Base-by-base conservation (phyloP, 768 basidiomycete species). In the Stropharia rugosoannulata region DNA sequence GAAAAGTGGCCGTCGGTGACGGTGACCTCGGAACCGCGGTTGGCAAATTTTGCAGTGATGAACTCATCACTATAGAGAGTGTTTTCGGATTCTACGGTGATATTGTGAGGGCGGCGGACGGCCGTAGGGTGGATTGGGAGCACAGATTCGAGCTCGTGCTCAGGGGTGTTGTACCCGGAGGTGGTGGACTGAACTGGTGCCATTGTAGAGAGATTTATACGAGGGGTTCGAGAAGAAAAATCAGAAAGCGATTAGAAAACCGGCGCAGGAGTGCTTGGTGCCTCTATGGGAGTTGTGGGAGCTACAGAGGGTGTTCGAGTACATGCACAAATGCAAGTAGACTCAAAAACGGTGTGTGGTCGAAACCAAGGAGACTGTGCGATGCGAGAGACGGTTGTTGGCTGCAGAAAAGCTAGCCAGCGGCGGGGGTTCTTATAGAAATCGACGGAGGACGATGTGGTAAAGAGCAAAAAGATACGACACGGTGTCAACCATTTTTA, bases 221-320 rank as follows among this genome's bases (percentile, higher is more conserved):
- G 60, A 66, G 66, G 19, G 51, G 60, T 65, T 66, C 63, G 59
- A 63, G 43, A 62, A 56, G 61, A 56, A 59, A 57, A 71, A 70
- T 75, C 66, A 75, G 77, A 75, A 70, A 44, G 62, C 56, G 74
- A 78, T 78, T 51, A 92, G 69, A 67, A 87, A 82, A 61, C 85
- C 83, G 63, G 90, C 82, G 68, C 76, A 75, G 63, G 88, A 85
- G 81, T 95, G 94, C 71, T 90, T 94, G 66, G 68, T 72, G 79
- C 94, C 94, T 85, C 92, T 82, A 78, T 90, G 82, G 65, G 83
- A 80, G 78, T 95, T 95, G 79, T 95, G 93, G 63, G 84, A 78
- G 74, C 88, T 90, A 74, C 88, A 86, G 64, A 95, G 89, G 73
- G 88, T 87, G 90, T 95, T 95, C 62, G 90, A 92, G 90, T 87